A percentile compares a stretch with the other conserved stretches of the same genome.
phyloP scores from a whole-genome alignment of 805 yeast species.

The Spathaspora arborariae region DNA sequence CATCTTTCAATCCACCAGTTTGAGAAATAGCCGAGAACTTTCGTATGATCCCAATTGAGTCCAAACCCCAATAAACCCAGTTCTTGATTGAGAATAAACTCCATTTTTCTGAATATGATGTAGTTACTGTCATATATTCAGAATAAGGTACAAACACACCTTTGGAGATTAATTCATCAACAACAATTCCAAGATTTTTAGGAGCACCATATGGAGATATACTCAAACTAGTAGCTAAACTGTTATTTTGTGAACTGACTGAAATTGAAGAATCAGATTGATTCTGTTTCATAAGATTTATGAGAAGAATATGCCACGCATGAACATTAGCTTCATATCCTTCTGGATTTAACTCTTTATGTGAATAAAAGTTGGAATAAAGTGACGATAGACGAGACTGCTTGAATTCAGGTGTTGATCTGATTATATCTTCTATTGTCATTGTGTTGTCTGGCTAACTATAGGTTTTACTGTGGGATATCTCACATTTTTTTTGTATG shows the following conservation, averaged over 20 bases:
- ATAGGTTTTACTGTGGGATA: background rate
- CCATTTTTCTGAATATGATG: constrained; percentile 3
- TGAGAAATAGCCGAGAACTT: constrained; percentile 9
- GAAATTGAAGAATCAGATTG: constrained; percentile 15
- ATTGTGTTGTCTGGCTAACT: background rate
- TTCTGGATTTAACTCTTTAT: constrained; percentile 33
- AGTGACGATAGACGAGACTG: constrained; percentile 30
- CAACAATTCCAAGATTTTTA: constrained; percentile 18
- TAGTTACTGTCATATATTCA: constrained; percentile 5
- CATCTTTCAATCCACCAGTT: constrained; percentile 16
- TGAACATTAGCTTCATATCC: constrained; percentile 40
- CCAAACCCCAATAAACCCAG: constrained; percentile 14
- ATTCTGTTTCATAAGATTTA: constrained; percentile 13
- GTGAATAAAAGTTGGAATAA: constrained; percentile 30
- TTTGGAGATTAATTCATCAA: constrained; percentile 21
- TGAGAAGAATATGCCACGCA: constrained; percentile 30
- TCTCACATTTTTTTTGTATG: background rate
- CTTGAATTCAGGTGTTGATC: constrained; percentile 18
- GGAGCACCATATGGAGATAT: constrained; percentile 33
- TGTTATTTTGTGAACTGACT: constrained; percentile 11
- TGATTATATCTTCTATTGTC: constrained; percentile 13
- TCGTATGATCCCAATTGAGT: constrained; percentile 14
- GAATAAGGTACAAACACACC: constrained; percentile 19
- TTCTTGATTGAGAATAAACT: constrained; percentile 8
- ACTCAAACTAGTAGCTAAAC: constrained; percentile 11